A percentile compares a stretch with the other conserved stretches of the same genome.
phyloP scores from a whole-genome alignment of 2,329 filamentous ascomycete species.

The Ceratocystis cubensis region DNA sequence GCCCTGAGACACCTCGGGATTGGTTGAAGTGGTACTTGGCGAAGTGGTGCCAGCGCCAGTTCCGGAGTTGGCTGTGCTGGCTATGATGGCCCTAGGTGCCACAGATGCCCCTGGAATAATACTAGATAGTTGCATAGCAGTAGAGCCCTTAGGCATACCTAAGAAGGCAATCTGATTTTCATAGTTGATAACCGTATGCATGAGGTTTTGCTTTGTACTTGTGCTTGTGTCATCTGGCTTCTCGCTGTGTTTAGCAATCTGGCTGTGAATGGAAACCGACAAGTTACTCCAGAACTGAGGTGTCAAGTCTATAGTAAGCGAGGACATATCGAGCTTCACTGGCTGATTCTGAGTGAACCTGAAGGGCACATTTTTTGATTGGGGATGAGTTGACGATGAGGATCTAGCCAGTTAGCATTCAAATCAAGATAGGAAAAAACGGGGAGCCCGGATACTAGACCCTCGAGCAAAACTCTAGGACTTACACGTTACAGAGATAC shows the following conservation, averaged over 20 bases:
- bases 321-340: slow-evolving; percentile 32
- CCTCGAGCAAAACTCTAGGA: slow-evolving; percentile 21
- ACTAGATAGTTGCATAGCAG: slow-evolving; percentile 38
- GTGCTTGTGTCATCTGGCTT: neutral
- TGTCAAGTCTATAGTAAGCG: slow-evolving; percentile 34
- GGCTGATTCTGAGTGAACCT: slow-evolving; percentile 10
- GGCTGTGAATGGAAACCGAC: slow-evolving; percentile 32
- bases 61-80: neutral
- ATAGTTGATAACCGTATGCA: neutral
- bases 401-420: neutral
- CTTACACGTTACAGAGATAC: slow-evolving; percentile 59
- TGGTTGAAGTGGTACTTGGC: neutral
- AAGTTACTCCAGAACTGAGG: slow-evolving; percentile 42
- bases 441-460: neutral
- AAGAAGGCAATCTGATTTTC: slow-evolving; percentile 20
- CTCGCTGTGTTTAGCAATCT: slow-evolving; percentile 11
- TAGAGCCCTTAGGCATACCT: neutral
- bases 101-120: slow-evolving; percentile 28
- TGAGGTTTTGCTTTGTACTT: neutral
- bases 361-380: slow-evolving; percentile 2
- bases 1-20: neutral
- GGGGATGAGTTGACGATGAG: neutral
- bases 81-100: neutral
- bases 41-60: neutral
- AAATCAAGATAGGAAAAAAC: neutral